Evolutionary conservation across 1,284 basidiomycete genomes (phyloP), one percentile per base, ranked within the genome.

Genomic region (Gymnopus androsaceus): DNA sequence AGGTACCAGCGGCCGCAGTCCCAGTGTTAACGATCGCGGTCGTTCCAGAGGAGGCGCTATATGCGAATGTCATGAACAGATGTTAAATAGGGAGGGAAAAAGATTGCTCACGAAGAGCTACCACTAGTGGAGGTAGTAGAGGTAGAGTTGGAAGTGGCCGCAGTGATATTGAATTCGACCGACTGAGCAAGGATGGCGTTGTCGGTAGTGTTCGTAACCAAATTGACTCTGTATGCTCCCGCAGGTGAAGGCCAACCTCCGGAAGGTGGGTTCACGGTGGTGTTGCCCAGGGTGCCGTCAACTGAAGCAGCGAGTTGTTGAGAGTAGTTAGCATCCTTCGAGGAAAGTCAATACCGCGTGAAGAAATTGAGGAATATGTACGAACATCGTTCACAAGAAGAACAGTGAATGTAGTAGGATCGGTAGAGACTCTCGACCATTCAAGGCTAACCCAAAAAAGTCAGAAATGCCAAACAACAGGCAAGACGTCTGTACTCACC

Each of bases 391-490:
- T 90, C 63, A 77, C 77, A 51, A 94, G 77, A 51, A 90, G 72
- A 48, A 81, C 77, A 11, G 86, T 82, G 70, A 94, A 92, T 72
- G 81, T 90, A 51, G 58, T 42, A 0, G 81, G 67, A 65, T 92
- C 90, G 17, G 87, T 87, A 57, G 58, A 58, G 59, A 90, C 89
- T n/a, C 77, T 76, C 2, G 71, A 57, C 90, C 90, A 92, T 17
- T 70, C 57, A 59, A 91, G 72, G 33, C 69, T 75, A 68, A 33
- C 42, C 45, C 21, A 47, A 11, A 27, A 30, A 27, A 27, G 30
- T 50, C 33, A 50, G 36, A 25, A 21, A 17, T 37, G 7, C n/a
- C 17, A 17, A 37, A 21, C 5, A 8, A 45, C 5, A 31, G 12
- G 33, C 8, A 12, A 5, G 9, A 23, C 8, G 23, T 36, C 21